These are phyloP conservation scores for Limonium bicolor DNA, from an alignment of 148 eudicot species.

Conservation along the genomic window DNA sequence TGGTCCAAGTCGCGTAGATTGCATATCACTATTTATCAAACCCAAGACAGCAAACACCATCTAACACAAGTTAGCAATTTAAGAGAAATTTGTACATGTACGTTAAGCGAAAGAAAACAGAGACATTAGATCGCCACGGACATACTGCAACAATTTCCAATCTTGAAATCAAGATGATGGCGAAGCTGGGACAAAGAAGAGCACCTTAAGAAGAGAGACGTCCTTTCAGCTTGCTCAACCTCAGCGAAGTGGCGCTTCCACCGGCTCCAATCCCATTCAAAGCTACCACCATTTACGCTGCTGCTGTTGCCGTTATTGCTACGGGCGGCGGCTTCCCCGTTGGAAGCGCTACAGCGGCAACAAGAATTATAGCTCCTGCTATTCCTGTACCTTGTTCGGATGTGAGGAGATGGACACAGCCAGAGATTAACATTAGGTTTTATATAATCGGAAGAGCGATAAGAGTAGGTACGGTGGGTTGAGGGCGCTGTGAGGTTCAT, in stretches of 20 bases:
- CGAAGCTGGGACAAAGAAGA: background rate
- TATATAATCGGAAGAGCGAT: conserved; percentile 4
- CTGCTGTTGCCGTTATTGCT: background rate
- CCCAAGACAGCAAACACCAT: too few relatives aligned
- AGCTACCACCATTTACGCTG: conserved; percentile 1
- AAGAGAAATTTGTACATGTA: too few relatives aligned
- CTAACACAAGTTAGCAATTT: too few relatives aligned
- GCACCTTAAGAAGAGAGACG: conserved; percentile 57
- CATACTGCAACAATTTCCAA: background rate
- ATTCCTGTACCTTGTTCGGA: background rate
- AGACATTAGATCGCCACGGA: background rate
- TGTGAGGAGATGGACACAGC: background rate
- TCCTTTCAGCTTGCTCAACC: conserved; percentile 52
- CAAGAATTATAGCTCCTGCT: conserved; percentile 4
- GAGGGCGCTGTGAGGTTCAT: conserved; percentile 13
- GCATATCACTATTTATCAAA: too few relatives aligned
- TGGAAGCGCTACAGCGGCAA: conserved; percentile 18
- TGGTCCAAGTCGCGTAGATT: too few relatives aligned
- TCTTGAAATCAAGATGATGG: background rate
- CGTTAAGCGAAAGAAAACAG: too few relatives aligned
- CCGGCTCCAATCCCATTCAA: conserved; percentile 59
- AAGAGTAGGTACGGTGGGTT: conserved; percentile 15
- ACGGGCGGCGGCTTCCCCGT: background rate
- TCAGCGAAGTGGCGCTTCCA: conserved; percentile 54
- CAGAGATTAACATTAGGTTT: background rate